A percentile compares a stretch with the other conserved stretches of the same genome.
These are phyloP conservation scores for Yamadazyma songkhlaensis DNA, from an alignment of 1,139 yeast species.

Conservation along the genomic window DNA sequence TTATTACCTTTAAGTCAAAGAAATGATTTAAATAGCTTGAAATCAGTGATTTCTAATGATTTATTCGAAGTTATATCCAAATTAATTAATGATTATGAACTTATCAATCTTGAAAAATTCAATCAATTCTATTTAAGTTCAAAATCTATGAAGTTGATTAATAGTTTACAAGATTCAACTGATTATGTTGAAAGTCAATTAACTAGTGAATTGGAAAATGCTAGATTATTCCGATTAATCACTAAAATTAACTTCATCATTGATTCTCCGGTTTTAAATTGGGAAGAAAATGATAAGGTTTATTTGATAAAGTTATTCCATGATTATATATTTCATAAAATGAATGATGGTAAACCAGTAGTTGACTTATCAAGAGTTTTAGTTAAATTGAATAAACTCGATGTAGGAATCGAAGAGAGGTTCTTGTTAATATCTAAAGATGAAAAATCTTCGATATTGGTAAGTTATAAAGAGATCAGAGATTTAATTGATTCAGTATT, in stretches of 20 bases:
- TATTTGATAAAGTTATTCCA: constrained; percentile 76
- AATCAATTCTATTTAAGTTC: constrained; percentile 28
- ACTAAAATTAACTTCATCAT: constrained; percentile 77
- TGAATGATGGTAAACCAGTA: constrained; percentile 77
- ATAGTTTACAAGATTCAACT: constrained; percentile 53
- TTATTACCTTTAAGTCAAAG: constrained; percentile 33
- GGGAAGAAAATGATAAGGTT: constrained; percentile 77
- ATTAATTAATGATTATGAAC: constrained; percentile 13
- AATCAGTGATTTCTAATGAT: constrained; percentile 20
- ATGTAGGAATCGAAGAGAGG: constrained; percentile 87
- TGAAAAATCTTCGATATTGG: constrained; percentile 76
- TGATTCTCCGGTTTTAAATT: constrained; percentile 65
- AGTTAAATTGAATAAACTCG: constrained; percentile 78
- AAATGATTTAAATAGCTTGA: constrained; percentile 13
- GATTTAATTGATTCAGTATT: constrained; percentile 72
- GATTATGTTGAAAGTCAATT: constrained; percentile 71
- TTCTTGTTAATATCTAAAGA: constrained; percentile 77
- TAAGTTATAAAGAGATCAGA: constrained; percentile 77
- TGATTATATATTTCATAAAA: constrained; percentile 84
- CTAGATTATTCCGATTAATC: constrained; percentile 76
- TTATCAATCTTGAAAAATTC: constrained; percentile 27
- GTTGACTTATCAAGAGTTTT: constrained; percentile 83
- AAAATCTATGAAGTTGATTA: constrained; percentile 35
- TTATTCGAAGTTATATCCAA: constrained; percentile 18
- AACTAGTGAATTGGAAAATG: constrained; percentile 79